Conservation (phyloP, 2,329 filamentous ascomycete species). For the Lomentospora prolificans region DNA sequence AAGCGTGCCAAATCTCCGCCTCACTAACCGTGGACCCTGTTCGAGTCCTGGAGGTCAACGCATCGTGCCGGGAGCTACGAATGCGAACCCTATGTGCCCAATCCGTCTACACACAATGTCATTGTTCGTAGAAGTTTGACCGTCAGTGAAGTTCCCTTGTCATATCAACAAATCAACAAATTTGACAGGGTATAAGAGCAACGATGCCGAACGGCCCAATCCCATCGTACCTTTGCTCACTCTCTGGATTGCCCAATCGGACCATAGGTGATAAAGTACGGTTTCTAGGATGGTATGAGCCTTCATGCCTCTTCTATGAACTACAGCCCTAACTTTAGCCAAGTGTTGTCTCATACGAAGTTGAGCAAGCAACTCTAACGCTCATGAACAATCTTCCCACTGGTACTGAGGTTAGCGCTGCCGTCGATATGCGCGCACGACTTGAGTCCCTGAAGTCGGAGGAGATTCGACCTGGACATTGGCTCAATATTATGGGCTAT, state of each 20-base stretch:
- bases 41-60: too few relatives aligned
- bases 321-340: conserved; percentile 5
- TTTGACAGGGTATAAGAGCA: background rate
- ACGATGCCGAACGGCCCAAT: conserved; percentile 50
- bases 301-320: conserved; percentile 4
- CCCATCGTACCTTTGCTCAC: conserved; percentile 54
- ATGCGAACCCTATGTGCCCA: too few relatives aligned
- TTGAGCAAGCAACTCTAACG: conserved; percentile 48
- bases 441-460: conserved; percentile 54
- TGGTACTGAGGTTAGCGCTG: conserved; percentile 34
- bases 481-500: conserved; percentile 86
- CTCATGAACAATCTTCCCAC: conserved; percentile 59
- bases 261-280: conserved; percentile 68
- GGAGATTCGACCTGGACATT: conserved; percentile 63
- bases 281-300: conserved; percentile 78
- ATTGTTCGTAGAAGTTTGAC: too few relatives aligned
- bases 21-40: too few relatives aligned
- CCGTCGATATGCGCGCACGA: conserved; percentile 63
- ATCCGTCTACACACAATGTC: too few relatives aligned
- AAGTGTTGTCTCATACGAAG: conserved; percentile 43
- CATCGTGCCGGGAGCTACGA: too few relatives aligned
- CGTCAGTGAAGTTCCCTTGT: too few relatives aligned
- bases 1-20: too few relatives aligned
- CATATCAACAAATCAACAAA: background rate
- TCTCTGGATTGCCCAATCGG: conserved; percentile 46